Evolutionary conservation across 2,329 filamentous ascomycete genomes (phyloP).

Genomic region (Aspergillus luchuensis): DNA sequence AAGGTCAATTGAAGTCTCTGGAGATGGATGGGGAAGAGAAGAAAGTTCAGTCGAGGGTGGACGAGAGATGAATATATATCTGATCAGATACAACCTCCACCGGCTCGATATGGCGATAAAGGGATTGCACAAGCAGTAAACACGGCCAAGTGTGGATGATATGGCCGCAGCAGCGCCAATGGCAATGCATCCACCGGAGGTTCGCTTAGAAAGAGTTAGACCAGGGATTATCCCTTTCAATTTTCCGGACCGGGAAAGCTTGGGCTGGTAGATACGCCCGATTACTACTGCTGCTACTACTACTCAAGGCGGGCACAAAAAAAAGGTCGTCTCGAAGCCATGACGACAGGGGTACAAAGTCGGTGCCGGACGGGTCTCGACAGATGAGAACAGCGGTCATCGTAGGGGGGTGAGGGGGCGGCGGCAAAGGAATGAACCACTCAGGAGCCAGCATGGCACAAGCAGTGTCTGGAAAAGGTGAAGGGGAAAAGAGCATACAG

Average conservation of each 20-base stretch:
- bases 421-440: slow-evolving; percentile 22
- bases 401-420: slow-evolving; percentile 23
- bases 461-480: slow-evolving; percentile 18
- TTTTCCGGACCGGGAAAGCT: slow-evolving; percentile 26
- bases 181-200: slow-evolving; percentile 21
- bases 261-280: slow-evolving; percentile 22
- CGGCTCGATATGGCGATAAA: slow-evolving; percentile 10
- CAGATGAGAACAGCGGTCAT: slow-evolving; percentile 20
- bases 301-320: slow-evolving; percentile 18
- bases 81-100: slow-evolving; percentile 8
- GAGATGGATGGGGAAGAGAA: slow-evolving; percentile 8
- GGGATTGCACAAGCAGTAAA: slow-evolving; percentile 19
- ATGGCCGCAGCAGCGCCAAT: slow-evolving; percentile 24
- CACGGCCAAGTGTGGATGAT: slow-evolving; percentile 21
- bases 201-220: slow-evolving; percentile 23
- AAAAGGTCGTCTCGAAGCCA: slow-evolving; percentile 20
- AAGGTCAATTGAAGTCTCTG: background rate
- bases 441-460: slow-evolving; percentile 16
- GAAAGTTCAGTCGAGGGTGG: slow-evolving; percentile 3
- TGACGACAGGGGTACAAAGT: slow-evolving; percentile 28
- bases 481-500: slow-evolving; percentile 17
- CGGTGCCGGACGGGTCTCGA: slow-evolving; percentile 24
- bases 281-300: slow-evolving; percentile 4
- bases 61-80: slow-evolving; percentile 10
- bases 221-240: slow-evolving; percentile 27